A percentile compares a stretch with the other conserved stretches of the same genome.
These are phyloP conservation scores for Psilocybe tampanensis DNA, from an alignment of 768 basidiomycete species.

Conservation along the genomic window DNA sequence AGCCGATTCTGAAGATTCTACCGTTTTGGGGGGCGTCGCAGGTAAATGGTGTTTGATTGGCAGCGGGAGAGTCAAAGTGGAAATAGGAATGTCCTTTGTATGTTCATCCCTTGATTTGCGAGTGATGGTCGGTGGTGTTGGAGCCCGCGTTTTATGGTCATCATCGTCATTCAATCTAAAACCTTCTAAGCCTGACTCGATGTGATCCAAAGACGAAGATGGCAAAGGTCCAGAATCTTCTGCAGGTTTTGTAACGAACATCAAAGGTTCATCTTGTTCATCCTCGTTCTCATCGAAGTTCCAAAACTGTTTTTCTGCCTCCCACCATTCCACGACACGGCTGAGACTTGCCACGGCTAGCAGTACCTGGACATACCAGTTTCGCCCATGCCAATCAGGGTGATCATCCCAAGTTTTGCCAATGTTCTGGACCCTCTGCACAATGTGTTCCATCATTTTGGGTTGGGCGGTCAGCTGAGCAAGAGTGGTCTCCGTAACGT, in stretches of 20 bases:
- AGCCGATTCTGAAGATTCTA: slow-evolving; percentile 71
- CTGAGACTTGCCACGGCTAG: slow-evolving; percentile 94
- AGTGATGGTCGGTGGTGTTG: slow-evolving; percentile 46
- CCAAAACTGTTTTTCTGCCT: slow-evolving; percentile 99
- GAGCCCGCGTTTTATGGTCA: slow-evolving; percentile 50
- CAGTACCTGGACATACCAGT: slow-evolving; percentile 97
- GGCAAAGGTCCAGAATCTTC: slow-evolving; percentile 48
- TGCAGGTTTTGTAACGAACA: slow-evolving; percentile 91
- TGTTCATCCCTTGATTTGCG: slow-evolving; percentile 63
- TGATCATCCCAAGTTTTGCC: slow-evolving; percentile 98
- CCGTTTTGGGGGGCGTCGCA: slow-evolving; percentile 38
- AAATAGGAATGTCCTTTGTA: slow-evolving; percentile 44
- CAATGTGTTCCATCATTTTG: slow-evolving; percentile 82
- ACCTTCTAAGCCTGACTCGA: slow-evolving; percentile 43
- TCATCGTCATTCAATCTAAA: slow-evolving; percentile 57
- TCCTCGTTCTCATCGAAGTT: slow-evolving; percentile 94
- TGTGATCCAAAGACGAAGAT: slow-evolving; percentile 36
- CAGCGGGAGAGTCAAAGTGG: slow-evolving; percentile 35
- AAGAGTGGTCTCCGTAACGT: slow-evolving; percentile 89
- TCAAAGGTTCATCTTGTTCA: slow-evolving; percentile 87
- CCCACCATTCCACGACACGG: slow-evolving; percentile 99
- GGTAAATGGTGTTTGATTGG: slow-evolving; percentile 35
- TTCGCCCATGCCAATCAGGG: slow-evolving; percentile 96
- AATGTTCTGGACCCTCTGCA: slow-evolving; percentile 88
- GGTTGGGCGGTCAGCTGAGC: slow-evolving; percentile 84